These are phyloP conservation scores for Phytopythium sindhum DNA, from an alignment of 352 stramenopile species.

Conservation along the genomic window DNA sequence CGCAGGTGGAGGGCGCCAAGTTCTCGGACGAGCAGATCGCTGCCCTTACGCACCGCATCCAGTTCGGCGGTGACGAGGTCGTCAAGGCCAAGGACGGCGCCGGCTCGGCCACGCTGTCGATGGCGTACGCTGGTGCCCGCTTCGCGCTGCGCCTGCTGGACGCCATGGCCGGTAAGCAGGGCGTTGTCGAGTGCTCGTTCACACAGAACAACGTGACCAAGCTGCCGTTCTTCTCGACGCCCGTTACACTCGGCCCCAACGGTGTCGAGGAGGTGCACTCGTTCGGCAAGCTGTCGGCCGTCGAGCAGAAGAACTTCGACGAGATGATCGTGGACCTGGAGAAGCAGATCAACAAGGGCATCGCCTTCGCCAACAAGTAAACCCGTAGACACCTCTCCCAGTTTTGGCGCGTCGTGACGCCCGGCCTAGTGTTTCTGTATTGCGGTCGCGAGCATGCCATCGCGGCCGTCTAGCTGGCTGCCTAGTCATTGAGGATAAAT, in stretches of 20 bases:
- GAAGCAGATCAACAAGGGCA: slow-evolving; percentile 87
- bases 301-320: slow-evolving; percentile 88
- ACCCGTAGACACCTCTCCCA: not conserved
- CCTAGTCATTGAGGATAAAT: not conserved
- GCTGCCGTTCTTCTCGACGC: slow-evolving; percentile 94
- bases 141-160: slow-evolving; percentile 94
- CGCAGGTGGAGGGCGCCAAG: slow-evolving; percentile 90
- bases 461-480: not conserved
- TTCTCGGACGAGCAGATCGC: slow-evolving; percentile 94
- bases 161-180: slow-evolving; percentile 93
- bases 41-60: slow-evolving; percentile 95
- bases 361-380: slow-evolving; percentile 83
- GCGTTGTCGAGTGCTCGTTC: slow-evolving; percentile 97
- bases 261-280: slow-evolving; percentile 94
- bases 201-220: slow-evolving; percentile 96
- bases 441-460: not conserved
- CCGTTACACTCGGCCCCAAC: slow-evolving; percentile 94
- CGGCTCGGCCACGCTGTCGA: slow-evolving; percentile 98
- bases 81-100: slow-evolving; percentile 96
- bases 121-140: slow-evolving; percentile 97
- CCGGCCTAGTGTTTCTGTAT: too few species aligned
- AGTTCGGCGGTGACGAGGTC: slow-evolving; percentile 94
- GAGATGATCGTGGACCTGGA: slow-evolving; percentile 86
- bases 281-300: slow-evolving; percentile 84
- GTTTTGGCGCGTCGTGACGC: too few species aligned